Base-by-base conservation (phyloP, 2,329 filamentous ascomycete species). In the Pochonia chlamydosporia region DNA sequence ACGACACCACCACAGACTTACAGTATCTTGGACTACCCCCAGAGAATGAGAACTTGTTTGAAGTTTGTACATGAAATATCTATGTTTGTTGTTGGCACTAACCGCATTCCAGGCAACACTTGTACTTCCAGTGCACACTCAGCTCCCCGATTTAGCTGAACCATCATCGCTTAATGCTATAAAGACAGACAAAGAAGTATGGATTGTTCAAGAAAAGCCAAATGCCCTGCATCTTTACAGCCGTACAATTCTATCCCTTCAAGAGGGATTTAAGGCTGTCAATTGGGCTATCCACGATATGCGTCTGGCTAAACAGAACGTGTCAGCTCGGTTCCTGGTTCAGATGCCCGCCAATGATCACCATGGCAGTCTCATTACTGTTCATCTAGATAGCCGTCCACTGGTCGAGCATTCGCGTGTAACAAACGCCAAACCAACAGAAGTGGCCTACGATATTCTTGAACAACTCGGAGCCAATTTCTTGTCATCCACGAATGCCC, bases 221-320 rank as follows among this genome's bases (percentile, higher is more conserved):
- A 57, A 62, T 23, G 30, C 59, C 14, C 52, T 68, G 10, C 54
- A 59, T 5, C 50, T 68, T 21, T 48, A 44, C 35, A 54, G 60
- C 20, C 50, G 56, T 4, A 52, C 52, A 3, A 54, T 59, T 18
- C n/a, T 40, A 5, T 46, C 52, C 4, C 50, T 69, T 5, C 58
- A 56, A 20, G 37, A 60, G 23, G 64, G 59, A 8, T 33, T 66
- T 0, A 23, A 48, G 4, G 61, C 56, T 1, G 47, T 66, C 7
- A 66, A 66, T 47, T 59, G 56, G 58, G 47, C 40, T 5, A 56
- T 69, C 11, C 58, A 64, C 13, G 58, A 67, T n/a, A 54, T 66
- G 52, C 57, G 63, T 5, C 46, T 63, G 4, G 57, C 54, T 2
- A 58, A 56, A 4, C 54, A 62, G 13, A 51, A 56, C 18, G 42